Conservation (phyloP, 139 green algal genomes). For the Micromonas pusilla region DNA sequence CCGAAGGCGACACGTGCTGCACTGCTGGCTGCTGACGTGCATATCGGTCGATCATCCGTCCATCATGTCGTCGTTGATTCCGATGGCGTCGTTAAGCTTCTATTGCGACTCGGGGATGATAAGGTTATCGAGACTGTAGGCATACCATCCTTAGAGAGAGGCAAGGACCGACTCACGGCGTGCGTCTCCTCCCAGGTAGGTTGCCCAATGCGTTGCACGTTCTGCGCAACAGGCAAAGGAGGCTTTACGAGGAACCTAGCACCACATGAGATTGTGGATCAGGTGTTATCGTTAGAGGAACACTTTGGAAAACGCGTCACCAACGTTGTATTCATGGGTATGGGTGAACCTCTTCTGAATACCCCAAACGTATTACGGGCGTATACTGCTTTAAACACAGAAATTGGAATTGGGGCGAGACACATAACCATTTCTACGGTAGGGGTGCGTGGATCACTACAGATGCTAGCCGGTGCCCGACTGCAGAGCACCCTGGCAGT, state of each 20-base stretch:
- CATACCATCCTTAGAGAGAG: too few species aligned
- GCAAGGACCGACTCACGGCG: too few species aligned
- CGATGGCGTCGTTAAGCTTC: too few species aligned
- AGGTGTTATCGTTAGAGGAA: conserved; percentile 68
- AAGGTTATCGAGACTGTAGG: too few species aligned
- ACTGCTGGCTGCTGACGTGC: too few species aligned
- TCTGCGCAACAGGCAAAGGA: conserved; percentile 96
- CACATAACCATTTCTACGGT: conserved; percentile 96
- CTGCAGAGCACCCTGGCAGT: conserved; percentile 47
- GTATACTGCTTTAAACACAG: conserved; percentile 63
- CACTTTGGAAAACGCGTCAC: conserved; percentile 59
- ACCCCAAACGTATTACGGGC: conserved; percentile 65
- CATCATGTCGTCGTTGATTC: too few species aligned
- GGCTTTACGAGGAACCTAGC: conserved; percentile 89
- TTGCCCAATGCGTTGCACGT: conserved; percentile 84
- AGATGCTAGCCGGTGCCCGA: conserved; percentile 50
- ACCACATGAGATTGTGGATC: conserved; percentile 89
- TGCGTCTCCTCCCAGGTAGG: conserved; percentile 90
- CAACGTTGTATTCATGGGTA: conserved; percentile 93
- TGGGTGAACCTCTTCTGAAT: conserved; percentile 94
- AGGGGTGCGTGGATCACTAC: conserved; percentile 70
- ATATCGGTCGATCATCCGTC: too few species aligned
- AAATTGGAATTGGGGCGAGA: conserved; percentile 74
- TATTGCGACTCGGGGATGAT: too few species aligned
- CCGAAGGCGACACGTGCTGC: too few species aligned